Evolutionary conservation across 2,329 filamentous ascomycete species (phyloP), one percentile per base, ranked within the genome.

Genomic region (Parastagonospora avenae): DNA sequence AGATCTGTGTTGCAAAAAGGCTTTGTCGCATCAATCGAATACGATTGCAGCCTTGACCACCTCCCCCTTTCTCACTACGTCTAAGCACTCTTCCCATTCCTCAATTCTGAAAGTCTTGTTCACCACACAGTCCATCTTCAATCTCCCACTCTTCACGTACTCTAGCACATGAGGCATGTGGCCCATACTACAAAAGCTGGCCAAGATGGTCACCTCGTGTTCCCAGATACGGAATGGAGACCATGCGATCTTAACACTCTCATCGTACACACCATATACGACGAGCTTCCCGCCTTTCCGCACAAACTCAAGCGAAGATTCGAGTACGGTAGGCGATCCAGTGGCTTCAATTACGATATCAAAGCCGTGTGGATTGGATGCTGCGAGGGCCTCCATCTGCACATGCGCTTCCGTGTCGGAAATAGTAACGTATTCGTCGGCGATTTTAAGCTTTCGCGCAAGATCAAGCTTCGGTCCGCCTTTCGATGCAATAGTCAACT

Each of bases 41-140:
- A 85, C 82, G 70, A 91, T 89, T 12, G 85, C 86, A 45, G 87
- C 87, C 79, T 91, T 91, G 69, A 91, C 89, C 52, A 86, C 87
- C 46, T 77, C 83, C 79, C 90, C 89, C 75, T 88, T 86, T 65
- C 80, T 84, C 79, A 91, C 89, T 50, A 83, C 81, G 71, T 89
- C 84, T 59, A 91, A 76, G 54, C 86, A 88, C 69, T 89, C 84
- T 39, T 78, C 84, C 81, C 86, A 90, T 68, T 90, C 81, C 67
- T 91, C 87, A n/a, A 90, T 77, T 74, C 81, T 86, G 77, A 86
- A 91, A 5, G 80, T 83, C 78, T 89, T 89, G 76, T 89, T 89
- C 57, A 89, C 87, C 47, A 91, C 89, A 4, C 87, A 87, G 45
- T 81, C 76, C 43, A 88, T 81, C 73, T 81, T 84, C 60, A 87